A percentile compares a stretch with the other conserved stretches of the same genome.
These are phyloP conservation scores for Leccinum pachyderme DNA, from an alignment of 1,284 basidiomycete species.

Conservation along the genomic window DNA sequence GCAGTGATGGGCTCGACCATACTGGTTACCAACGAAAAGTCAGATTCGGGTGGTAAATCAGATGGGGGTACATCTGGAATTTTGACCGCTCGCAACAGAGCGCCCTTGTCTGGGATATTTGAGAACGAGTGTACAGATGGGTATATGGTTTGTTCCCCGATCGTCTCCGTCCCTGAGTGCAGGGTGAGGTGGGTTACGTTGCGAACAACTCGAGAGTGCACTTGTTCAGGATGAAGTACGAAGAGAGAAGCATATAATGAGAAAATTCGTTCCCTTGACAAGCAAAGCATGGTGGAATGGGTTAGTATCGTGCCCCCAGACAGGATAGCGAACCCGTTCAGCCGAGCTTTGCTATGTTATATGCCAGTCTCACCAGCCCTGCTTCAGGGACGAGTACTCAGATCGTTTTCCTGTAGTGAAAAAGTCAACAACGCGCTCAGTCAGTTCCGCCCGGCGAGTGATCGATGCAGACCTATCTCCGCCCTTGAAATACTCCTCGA, in stretches of 20 bases:
- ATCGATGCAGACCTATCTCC: conserved; percentile 48
- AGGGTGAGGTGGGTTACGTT: neutral
- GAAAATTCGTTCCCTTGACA: conserved; percentile 94
- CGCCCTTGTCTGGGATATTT: conserved; percentile 60
- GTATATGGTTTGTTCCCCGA: conserved; percentile 72
- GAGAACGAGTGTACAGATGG: conserved; percentile 92
- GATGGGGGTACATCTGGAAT: conserved; percentile 87
- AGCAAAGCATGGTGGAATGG: conserved; percentile 61
- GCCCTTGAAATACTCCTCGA: conserved; percentile 62
- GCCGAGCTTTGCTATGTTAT: conserved; percentile 83
- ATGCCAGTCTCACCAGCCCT: conserved; percentile 82
- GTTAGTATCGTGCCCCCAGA: neutral
- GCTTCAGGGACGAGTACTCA: conserved; percentile 86
- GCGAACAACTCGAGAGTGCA: conserved; percentile 30
- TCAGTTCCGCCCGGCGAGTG: neutral
- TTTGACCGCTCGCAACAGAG: conserved; percentile 64
- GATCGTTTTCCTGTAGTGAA: conserved; percentile 45
- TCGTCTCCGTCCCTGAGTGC: conserved; percentile 55
- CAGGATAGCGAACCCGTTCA: conserved; percentile 12
- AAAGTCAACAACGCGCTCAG: conserved; percentile 3
- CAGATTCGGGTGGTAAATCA: conserved; percentile 57
- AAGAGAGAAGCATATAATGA: conserved; percentile 87
- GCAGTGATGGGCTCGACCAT: conserved; percentile 5
- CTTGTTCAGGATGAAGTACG: conserved; percentile 82
- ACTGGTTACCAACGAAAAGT: conserved; percentile 87